phyloP scores from a whole-genome alignment of 2,329 filamentous ascomycete species.

The Dissoconium aciculare region DNA sequence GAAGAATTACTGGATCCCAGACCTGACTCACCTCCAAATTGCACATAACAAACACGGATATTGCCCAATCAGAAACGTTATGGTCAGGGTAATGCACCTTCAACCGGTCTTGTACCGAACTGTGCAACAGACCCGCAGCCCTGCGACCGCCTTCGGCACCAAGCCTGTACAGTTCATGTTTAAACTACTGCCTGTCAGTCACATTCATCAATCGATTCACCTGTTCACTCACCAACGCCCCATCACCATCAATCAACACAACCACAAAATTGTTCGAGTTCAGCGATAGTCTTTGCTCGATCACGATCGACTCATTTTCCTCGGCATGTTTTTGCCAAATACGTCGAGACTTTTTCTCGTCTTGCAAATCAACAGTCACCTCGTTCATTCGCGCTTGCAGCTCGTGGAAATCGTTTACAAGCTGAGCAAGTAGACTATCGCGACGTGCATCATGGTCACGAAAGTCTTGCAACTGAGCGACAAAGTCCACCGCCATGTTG shows the following conservation, averaged over 20 bases:
- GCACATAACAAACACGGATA: conserved; percentile 34
- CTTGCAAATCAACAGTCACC: conserved; percentile 23
- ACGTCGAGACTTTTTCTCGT: conserved; percentile 21
- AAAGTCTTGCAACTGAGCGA: too few species aligned
- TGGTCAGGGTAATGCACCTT: conserved; percentile 25
- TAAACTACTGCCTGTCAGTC: too few species aligned
- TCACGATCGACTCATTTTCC: conserved; percentile 12
- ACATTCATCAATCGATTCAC: too few species aligned
- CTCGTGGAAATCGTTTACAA: conserved; percentile 21
- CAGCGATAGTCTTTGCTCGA: conserved; percentile 14
- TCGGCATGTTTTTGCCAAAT: conserved; percentile 22
- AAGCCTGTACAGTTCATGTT: conserved; percentile 24
- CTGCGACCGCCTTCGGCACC: conserved; percentile 33
- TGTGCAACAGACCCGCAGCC: conserved; percentile 30
- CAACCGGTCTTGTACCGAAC: conserved; percentile 30
- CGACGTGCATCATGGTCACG: conserved; percentile 20
- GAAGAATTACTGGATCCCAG: too few species aligned
- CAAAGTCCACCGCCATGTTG: too few species aligned
- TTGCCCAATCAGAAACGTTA: conserved; percentile 24
- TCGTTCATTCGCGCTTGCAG: conserved; percentile 23
- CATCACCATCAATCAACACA: conserved; percentile 36
- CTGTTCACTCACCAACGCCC: conserved; percentile 29
- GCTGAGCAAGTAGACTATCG: conserved; percentile 18
- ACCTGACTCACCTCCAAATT: conserved; percentile 32
- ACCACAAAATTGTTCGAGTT: conserved; percentile 32